A percentile compares a stretch with the other conserved stretches of the same genome.
Conservation (phyloP, 2,329 filamentous ascomycete genomes). For the Aspergillus costaricaensis region DNA sequence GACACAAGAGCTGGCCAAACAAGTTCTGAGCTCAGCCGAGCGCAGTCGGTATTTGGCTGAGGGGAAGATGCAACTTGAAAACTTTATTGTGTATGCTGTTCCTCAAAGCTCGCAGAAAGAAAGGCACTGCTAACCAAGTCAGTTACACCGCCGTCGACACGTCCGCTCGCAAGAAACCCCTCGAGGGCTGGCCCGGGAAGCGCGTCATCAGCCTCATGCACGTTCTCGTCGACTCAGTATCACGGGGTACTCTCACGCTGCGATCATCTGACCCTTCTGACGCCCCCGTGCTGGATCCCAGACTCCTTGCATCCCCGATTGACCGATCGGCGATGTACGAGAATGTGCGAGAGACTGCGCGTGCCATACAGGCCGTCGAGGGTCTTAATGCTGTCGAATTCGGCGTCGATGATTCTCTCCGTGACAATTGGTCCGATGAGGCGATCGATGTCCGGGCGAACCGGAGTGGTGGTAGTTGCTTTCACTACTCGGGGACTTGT, state of each 20-base stretch:
- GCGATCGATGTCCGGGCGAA: not conserved
- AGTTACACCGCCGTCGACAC: slow-evolving; percentile 3
- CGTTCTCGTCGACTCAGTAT: not conserved
- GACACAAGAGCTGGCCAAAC: not conserved
- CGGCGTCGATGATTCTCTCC: not conserved
- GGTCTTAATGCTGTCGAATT: not conserved
- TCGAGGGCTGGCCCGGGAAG: not conserved
- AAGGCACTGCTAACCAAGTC: not conserved
- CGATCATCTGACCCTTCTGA: not conserved
- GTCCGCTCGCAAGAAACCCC: not conserved
- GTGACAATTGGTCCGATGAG: not conserved
- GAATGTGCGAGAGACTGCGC: not conserved
- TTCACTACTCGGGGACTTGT: not conserved
- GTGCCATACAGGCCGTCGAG: not conserved
- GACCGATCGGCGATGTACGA: slow-evolving; percentile 6
- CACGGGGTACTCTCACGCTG: slow-evolving; percentile 1
- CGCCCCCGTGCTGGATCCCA: not conserved
- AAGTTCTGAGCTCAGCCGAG: not conserved
- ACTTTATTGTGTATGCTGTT: not conserved
- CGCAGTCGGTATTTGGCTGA: not conserved
- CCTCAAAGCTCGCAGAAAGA: too few relatives aligned
- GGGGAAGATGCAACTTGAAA: slow-evolving; percentile 3
- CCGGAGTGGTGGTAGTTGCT: not conserved
- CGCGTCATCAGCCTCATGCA: slow-evolving; percentile 2
- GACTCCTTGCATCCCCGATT: not conserved